Conservation (phyloP, 2,329 filamentous ascomycete genomes). For the Xylariomycetidae sp. region DNA sequence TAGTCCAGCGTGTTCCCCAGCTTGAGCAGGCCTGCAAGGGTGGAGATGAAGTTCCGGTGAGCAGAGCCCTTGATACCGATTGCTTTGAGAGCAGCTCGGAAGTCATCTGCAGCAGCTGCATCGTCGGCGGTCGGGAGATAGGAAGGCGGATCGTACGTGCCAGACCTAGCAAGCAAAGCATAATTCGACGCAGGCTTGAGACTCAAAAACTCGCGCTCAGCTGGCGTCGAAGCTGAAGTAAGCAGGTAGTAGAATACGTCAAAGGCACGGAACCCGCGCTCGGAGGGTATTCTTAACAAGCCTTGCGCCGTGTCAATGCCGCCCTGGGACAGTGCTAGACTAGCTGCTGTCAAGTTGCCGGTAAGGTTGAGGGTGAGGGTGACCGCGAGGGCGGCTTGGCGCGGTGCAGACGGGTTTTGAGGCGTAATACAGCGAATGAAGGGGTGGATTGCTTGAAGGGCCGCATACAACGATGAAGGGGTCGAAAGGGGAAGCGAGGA, state of each 20-base stretch:
- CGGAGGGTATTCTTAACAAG: constrained; percentile 71
- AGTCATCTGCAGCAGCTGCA: constrained; percentile 87
- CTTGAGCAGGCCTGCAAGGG: constrained; percentile 81
- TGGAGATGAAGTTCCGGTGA: constrained; percentile 79
- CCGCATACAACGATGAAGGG: constrained; percentile 69
- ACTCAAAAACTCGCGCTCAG: constrained; percentile 83
- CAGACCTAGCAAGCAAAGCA: constrained; percentile 72
- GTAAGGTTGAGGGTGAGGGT: constrained; percentile 76
- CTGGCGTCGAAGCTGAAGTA: constrained; percentile 81
- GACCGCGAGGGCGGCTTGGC: constrained; percentile 75
- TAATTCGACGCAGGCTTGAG: constrained; percentile 76
- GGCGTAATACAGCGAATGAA: constrained; percentile 87
- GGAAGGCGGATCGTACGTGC: constrained; percentile 78
- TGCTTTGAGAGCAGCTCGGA: constrained; percentile 77
- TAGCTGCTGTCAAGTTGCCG: constrained; percentile 72
- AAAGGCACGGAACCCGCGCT: constrained; percentile 84
- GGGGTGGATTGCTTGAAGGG: constrained; percentile 76
- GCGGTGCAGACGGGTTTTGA: constrained; percentile 77
- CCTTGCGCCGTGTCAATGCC: constrained; percentile 83
- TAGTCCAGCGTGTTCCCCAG: constrained; percentile 88
- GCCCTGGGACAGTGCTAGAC: constrained; percentile 74
- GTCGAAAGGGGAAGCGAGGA: constrained; percentile 74
- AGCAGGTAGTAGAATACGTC: constrained; percentile 97
- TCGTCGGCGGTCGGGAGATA: constrained; percentile 94
- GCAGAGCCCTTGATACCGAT: constrained; percentile 89